Evolutionary conservation across 2,329 filamentous ascomycete genomes (phyloP), one percentile per base, ranked within the genome.

Genomic region (Aureobasidium sp.): DNA sequence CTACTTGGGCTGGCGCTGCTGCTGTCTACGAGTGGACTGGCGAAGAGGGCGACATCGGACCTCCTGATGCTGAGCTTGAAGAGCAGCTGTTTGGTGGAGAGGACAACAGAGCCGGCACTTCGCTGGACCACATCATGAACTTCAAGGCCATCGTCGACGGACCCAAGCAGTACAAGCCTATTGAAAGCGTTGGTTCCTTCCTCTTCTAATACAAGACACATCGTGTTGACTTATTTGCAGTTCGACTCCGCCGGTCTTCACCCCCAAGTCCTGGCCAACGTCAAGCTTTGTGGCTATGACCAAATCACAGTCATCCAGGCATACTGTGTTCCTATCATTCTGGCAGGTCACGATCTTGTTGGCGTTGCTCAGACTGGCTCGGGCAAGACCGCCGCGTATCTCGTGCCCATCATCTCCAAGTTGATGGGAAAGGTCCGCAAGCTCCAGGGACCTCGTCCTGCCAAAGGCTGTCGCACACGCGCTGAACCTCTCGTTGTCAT

Each of bases 401-500:
- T 99, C 5, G 85, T 97, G 61, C 94, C 94, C 0, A 89, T 96
- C 63, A 70, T 97, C 57, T 96, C 91, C 63, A 88, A 89, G 73
- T 77, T 99, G 27, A 97, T 97, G 91, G 94, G 94, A 30, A 97
- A 97, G 77, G 91, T 89, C 6, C 94, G 91, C 77, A 92, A 91
- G 75, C 78, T 97, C 7, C 87, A 87, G 1, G 92, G 90, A 5
- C 81, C 85, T 48, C 88, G 92, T 5, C 91, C 92, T 0, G 61
- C 32, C 9, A 34, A 34, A 34, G 59, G 65, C 1, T 79, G 76
- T 0, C 73, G 75, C 2, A 83, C 89, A 42, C 83, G 84, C 47
- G 93, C 91, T 8, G 92, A 97, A 78, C 94, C 94, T 5, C 76
- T 99, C 7, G 89, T 97, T 0, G 79, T 97, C 32, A 81, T 99